phyloP scores from a whole-genome alignment of 345 rosid genomes.

The Arabidopsis suecica region DNA sequence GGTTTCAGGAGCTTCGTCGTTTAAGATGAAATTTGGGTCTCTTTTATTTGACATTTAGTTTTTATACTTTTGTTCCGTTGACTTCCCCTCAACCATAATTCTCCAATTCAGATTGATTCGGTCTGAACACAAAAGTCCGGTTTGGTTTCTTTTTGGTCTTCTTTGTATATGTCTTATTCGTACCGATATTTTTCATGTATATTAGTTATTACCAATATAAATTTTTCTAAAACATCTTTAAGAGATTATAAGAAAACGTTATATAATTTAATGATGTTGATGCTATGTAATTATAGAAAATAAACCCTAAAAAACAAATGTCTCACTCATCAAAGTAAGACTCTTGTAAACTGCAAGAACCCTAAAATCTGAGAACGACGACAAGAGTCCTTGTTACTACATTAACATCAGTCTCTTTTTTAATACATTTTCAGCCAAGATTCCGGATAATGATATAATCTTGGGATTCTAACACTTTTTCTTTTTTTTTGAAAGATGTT shows the following conservation, averaged over 20 bases:
- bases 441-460: not conserved
- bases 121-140: conserved; percentile 27
- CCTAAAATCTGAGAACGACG: no score
- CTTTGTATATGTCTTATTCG: no score
- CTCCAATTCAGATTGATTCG: conserved; percentile 9
- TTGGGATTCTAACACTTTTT: not conserved
- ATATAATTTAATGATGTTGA: no score
- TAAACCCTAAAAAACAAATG: no score
- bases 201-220: no score
- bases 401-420: not conserved
- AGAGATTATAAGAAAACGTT: no score
- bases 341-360: no score
- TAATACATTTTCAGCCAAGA: not conserved
- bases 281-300: no score
- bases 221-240: no score
- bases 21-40: not conserved
- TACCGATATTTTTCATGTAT: no score
- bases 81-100: not conserved
- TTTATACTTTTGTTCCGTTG: conserved; percentile 34
- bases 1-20: conserved; percentile 37
- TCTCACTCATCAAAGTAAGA: no score
- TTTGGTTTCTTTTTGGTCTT: conserved; percentile 16
- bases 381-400: not conserved
- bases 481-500: no score
- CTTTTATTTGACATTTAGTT: conserved; percentile 11